Evolutionary conservation across 805 yeast species (phyloP), one percentile per base, ranked within the genome.

Genomic region (Tetrapisispora pingtungensis): DNA sequence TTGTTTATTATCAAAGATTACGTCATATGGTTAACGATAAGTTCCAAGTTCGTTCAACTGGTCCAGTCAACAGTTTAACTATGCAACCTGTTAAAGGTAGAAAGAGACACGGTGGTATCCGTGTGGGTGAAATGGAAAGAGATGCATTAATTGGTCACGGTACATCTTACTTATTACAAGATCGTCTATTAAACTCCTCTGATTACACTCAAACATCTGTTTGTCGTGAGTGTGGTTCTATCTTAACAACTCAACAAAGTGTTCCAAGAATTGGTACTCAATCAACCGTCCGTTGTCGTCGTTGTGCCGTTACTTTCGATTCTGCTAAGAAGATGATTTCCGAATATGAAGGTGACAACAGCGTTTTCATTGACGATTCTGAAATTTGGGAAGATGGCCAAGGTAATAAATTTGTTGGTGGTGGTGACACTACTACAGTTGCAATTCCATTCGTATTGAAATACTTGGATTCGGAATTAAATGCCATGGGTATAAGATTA

Each of bases 1-100:
- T 89, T 56, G 98, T 93, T 43, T 93, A 87, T 72, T 93, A 93
- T 70, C 98, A 93, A 73, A 80, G 98, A 71, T 77, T 93, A 73
- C 81, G 98, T 72, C 98, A 93, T 68, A 93, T 93, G 98, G 98
- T 93, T 52, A 93, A 93, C 73, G 98, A 93, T 65, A 93, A 93
- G 77, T 93, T 88, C 84, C 98, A 93, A 72, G 98, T 93, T 42
- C 84, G 98, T 70, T 86, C 97, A 5, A 93, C 98, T 15, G 98
- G 98, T 62, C 97, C 97, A 7, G 97, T 93, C 24, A 90, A 90
- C 67, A 78, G 93, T 32, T 75, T 93, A 64, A 93, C 97, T 15
- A 88, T 90, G 97, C 98, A 93, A 74, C 98, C 98, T 34, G 98
- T 93, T 45, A 93, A 93, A 71, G 98, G 98, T 59, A 83, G 98